phyloP scores from a whole-genome alignment of 345 rosid genomes.

The Xanthoceras sorbifolium region DNA sequence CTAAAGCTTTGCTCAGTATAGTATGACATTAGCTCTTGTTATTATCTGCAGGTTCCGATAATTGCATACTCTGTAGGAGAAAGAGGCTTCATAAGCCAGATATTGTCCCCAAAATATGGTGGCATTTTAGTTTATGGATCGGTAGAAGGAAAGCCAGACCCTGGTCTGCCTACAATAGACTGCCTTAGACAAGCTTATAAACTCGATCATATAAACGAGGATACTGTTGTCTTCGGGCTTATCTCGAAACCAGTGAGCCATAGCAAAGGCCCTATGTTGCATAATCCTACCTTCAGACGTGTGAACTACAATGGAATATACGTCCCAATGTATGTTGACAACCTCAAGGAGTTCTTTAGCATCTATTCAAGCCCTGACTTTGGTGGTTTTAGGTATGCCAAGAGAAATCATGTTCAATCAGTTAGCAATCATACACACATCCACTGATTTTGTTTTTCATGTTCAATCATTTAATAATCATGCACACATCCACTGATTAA shows the following conservation, averaged over 20 bases:
- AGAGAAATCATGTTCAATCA: not conserved
- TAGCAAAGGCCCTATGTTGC: conserved; percentile 69
- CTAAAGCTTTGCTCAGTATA: not conserved
- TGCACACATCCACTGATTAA: too few relatives aligned
- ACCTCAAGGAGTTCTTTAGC: conserved; percentile 54
- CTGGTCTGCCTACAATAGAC: conserved; percentile 48
- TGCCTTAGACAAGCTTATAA: conserved; percentile 45
- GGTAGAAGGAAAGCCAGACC: conserved; percentile 39
- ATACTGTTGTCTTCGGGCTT: conserved; percentile 56
- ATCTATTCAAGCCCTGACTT: conserved; percentile 48
- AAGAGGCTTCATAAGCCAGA: conserved; percentile 62
- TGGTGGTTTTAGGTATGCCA: conserved; percentile 54
- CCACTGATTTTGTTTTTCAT: not conserved
- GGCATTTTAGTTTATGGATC: conserved; percentile 55
- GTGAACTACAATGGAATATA: conserved; percentile 50
- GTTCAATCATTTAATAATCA: too few relatives aligned
- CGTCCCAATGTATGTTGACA: conserved; percentile 64
- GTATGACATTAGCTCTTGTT: conserved; percentile 5
- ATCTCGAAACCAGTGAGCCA: conserved; percentile 64
- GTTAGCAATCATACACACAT: not conserved
- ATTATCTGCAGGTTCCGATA: conserved; percentile 43
- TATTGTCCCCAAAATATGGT: conserved; percentile 54
- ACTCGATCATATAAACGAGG: conserved; percentile 34
- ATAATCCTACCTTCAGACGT: conserved; percentile 58
- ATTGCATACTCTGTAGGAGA: conserved; percentile 57